Conservation (phyloP, 2,329 filamentous ascomycete species). For the Ophiostoma australiae region DNA sequence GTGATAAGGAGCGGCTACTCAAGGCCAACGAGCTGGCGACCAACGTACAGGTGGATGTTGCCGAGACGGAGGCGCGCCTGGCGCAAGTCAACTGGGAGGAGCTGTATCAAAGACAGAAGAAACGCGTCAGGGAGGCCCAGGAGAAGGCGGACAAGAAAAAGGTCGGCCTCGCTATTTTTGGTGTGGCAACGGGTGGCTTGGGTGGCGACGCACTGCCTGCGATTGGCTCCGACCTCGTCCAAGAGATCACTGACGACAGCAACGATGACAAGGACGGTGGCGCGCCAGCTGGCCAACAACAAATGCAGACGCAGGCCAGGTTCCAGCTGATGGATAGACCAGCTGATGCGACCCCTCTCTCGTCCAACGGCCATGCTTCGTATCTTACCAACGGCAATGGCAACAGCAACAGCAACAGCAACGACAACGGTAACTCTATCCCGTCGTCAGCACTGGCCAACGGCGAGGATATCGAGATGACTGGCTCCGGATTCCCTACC, state of each 20-base stretch:
- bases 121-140: conserved; percentile 55
- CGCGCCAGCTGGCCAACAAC: conserved; percentile 16
- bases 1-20: conserved; percentile 76
- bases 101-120: conserved; percentile 67
- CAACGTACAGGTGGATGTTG: conserved; percentile 92
- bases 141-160: conserved; percentile 60
- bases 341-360: conserved; percentile 13
- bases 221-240: conserved; percentile 25
- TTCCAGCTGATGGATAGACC: conserved; percentile 48
- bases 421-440: conserved; percentile 25
- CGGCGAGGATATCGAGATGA: conserved; percentile 60
- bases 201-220: conserved; percentile 11
- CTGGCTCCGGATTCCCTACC: conserved; percentile 45
- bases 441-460: neutral
- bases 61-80: conserved; percentile 56
- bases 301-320: conserved; percentile 36
- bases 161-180: conserved; percentile 53
- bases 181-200: conserved; percentile 27
- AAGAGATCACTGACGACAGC: neutral
- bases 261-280: conserved; percentile 25
- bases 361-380: conserved; percentile 45
- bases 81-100: conserved; percentile 73
- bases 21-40: conserved; percentile 87
- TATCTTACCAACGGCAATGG: conserved; percentile 40
- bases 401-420: conserved; percentile 34